Conservation (phyloP, 306 rosid genomes). For the Lathyrus sativus region DNA sequence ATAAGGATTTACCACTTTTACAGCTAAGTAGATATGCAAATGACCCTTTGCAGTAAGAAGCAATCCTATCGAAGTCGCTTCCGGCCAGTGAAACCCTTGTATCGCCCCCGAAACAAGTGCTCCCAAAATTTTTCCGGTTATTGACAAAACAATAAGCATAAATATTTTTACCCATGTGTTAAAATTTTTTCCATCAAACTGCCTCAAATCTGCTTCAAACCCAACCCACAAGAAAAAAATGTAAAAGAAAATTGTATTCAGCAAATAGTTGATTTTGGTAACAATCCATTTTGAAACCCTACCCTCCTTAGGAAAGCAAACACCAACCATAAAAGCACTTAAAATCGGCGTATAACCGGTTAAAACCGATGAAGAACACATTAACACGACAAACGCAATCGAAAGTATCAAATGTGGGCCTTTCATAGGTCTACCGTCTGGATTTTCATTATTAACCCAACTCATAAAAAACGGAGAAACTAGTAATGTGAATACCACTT, state of each 20-base stretch:
- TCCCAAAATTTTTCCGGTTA: slow-evolving; percentile 65
- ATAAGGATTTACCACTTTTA: slow-evolving; percentile 58
- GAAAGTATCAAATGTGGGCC: slow-evolving; percentile 84
- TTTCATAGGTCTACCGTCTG: slow-evolving; percentile 90
- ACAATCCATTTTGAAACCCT: slow-evolving; percentile 84
- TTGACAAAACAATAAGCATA: slow-evolving; percentile 38
- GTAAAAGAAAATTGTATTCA: slow-evolving; percentile 66
- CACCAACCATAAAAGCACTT: slow-evolving; percentile 82
- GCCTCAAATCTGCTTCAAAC: slow-evolving; percentile 52
- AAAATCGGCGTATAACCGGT: slow-evolving; percentile 57
- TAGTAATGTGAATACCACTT: slow-evolving; percentile 49
- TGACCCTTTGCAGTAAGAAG: slow-evolving; percentile 89
- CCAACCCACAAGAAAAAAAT: slow-evolving; percentile 96
- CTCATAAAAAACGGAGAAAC: slow-evolving; percentile 70
- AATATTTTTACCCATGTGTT: slow-evolving; percentile 60
- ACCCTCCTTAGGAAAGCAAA: slow-evolving; percentile 77
- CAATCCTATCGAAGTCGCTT: slow-evolving; percentile 77
- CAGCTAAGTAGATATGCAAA: slow-evolving; percentile 78
- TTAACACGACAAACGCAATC: slow-evolving; percentile 70
- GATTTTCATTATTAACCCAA: slow-evolving; percentile 92
- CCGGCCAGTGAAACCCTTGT: slow-evolving; percentile 81
- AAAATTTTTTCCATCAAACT: slow-evolving; percentile 33
- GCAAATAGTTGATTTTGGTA: slow-evolving; percentile 68
- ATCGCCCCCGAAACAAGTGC: slow-evolving; percentile 62
- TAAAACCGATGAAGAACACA: slow-evolving; percentile 55